These are phyloP conservation scores for Microbotryum silenes-acaulis DNA, from an alignment of 1,284 basidiomycete genomes.

Conservation along the genomic window DNA sequence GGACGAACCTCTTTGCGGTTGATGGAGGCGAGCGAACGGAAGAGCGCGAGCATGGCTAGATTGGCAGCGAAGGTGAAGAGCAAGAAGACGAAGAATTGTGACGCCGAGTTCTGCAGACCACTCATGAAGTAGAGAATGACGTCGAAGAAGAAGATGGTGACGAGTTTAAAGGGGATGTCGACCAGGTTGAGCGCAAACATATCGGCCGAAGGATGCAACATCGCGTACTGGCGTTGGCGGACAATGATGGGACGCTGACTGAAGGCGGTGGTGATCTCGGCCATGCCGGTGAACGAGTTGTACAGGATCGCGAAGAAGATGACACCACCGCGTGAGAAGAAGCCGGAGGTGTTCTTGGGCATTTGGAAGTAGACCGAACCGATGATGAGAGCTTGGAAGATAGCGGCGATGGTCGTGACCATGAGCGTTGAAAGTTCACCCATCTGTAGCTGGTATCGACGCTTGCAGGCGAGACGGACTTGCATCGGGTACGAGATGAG, in stretches of 20 bases:
- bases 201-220: conserved; percentile 46
- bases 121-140: conserved; percentile 44
- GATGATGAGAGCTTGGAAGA: conserved; percentile 51
- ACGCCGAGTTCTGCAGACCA: conserved; percentile 42
- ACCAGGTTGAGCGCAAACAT: conserved; percentile 44
- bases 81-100: conserved; percentile 42
- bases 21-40: conserved; percentile 46
- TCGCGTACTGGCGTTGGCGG: conserved; percentile 41
- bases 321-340: conserved; percentile 71
- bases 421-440: conserved; percentile 48
- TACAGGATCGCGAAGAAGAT: conserved; percentile 46
- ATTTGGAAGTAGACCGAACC: conserved; percentile 65
- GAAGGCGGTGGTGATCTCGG: conserved; percentile 56
- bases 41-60: conserved; percentile 44
- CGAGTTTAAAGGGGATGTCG: conserved; percentile 47
- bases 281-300: conserved; percentile 45
- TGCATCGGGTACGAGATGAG: conserved; percentile 55
- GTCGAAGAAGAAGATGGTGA: conserved; percentile 26
- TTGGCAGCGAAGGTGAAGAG: conserved; percentile 43
- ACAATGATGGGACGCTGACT: conserved; percentile 45
- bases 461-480: conserved; percentile 55
- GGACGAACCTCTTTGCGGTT: conserved; percentile 35
- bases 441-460: conserved; percentile 59
- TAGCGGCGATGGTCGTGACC: conserved; percentile 35
- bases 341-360: conserved; percentile 55